Evolutionary conservation across 305 asterid genomes (phyloP), one percentile per base, ranked within the genome.

Genomic region (Stenogyne calaminthoides): DNA sequence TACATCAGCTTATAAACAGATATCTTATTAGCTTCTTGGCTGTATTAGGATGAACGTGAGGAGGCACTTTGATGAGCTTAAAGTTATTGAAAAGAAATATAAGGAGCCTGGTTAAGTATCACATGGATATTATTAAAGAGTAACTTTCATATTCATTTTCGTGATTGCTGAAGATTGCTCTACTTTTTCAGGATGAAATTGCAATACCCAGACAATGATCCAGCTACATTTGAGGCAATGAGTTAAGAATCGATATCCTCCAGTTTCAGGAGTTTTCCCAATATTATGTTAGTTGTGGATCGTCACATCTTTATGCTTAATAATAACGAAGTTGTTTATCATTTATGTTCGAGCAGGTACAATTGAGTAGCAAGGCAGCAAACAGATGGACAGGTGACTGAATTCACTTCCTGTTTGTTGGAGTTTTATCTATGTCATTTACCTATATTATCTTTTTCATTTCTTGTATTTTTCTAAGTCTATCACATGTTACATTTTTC

Each of bases 201-300:
- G 32, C 88, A 94, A 65, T 90, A 86, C 57, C 81, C 96, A 14
- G 97, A 94, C 77, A 91, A 91, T 64, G 97, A 91, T 82, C 96
- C 98, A 47, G 99, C 96, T 77, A 88, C 87, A 36, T 75, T 91
- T 85, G 98, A 91, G 78, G 92, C 87, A 78, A 94, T 81, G 96
- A 94, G 97, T 94, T 80, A 64, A 78, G 85, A 78, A 78, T 58
- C 71, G 69, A 58, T 57, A 61, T 63, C 59, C 22, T 67, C 34
- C 61, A 62, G 61, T 71, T 61, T 77, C 74, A 56, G 18, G 36
- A 42, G 19, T n/a, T 37, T 16, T 67, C 62, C 55, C 36, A n/a
- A 20, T 49, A 16, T 9, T 27, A 62, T 49, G 36, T 12, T 36
- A 32, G 5, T 5, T 16, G 54, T 69, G 63, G 11, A 46, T 72